Evolutionary conservation across 1,284 basidiomycete species (phyloP).

Genomic region (Leucoagaricus sp.): DNA sequence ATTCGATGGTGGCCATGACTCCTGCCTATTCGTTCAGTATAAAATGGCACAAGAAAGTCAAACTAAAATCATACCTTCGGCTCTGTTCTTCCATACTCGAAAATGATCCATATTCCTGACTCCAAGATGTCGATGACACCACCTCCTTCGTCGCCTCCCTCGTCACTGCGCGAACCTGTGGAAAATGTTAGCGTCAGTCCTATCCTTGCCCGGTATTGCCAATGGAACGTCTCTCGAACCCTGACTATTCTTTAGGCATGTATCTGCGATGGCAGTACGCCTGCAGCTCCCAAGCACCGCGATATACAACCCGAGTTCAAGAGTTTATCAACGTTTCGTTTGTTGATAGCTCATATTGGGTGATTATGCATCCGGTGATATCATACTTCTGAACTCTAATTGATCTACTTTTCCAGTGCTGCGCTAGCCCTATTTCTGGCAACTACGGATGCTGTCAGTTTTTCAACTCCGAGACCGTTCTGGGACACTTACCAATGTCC

Average conservation of each 20-base stretch:
- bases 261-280: conserved; percentile 22
- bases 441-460: conserved; percentile 76
- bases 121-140: neutral
- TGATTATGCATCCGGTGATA: conserved; percentile 27
- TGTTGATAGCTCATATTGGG: conserved; percentile 59
- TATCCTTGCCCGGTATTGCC: neutral
- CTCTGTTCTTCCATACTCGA: neutral
- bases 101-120: neutral
- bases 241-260: conserved; percentile 16
- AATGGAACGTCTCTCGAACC: neutral
- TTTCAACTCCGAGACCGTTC: conserved; percentile 1
- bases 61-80: neutral
- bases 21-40: conserved; percentile 10
- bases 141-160: neutral
- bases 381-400: conserved; percentile 12
- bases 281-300: conserved; percentile 26
- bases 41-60: conserved; percentile 13
- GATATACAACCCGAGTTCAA: conserved; percentile 18
- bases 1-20: conserved; percentile 4
- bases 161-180: neutral
- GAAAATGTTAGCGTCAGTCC: neutral
- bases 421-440: conserved; percentile 77
- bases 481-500: neutral
- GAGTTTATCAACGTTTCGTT: conserved; percentile 45
- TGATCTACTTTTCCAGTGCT: conserved; percentile 45